Conservation (phyloP, 805 yeast genomes). For the Zygotorulaspora chibaensis region DNA sequence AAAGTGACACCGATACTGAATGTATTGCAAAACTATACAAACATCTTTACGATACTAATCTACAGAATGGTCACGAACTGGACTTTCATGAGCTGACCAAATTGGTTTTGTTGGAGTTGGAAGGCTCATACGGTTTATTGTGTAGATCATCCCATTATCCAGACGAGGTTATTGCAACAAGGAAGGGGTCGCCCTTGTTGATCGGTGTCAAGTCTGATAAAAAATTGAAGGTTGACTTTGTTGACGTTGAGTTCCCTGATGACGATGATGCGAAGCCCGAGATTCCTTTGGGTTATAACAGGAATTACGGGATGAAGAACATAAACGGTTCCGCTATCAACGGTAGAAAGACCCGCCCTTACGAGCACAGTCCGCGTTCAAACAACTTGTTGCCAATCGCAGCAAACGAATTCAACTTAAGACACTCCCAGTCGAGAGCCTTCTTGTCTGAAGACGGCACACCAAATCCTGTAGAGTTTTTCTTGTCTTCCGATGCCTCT, state of each 20-base stretch:
- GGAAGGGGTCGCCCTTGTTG: conserved; percentile 96
- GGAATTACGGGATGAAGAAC: conserved; percentile 3
- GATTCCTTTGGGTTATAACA: conserved; percentile 21
- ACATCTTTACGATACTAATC: conserved; percentile 77
- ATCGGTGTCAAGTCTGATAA: conserved; percentile 96
- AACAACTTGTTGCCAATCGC: conserved; percentile 48
- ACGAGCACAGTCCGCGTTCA: conserved; percentile 6
- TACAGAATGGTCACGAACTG: conserved; percentile 66
- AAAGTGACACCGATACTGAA: conserved; percentile 95
- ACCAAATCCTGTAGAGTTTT: conserved; percentile 93
- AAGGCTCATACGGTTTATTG: conserved; percentile 95
- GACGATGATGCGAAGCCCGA: conserved; percentile 37
- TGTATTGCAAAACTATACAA: conserved; percentile 94
- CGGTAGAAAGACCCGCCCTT: conserved; percentile 11
- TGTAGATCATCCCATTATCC: conserved; percentile 92
- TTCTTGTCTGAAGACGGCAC: conserved; percentile 89
- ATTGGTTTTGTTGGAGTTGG: conserved; percentile 85
- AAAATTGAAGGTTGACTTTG: conserved; percentile 94
- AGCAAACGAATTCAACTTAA: conserved; percentile 52
- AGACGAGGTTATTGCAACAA: conserved; percentile 91
- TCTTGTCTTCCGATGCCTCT: conserved; percentile 94
- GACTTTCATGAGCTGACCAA: conserved; percentile 92
- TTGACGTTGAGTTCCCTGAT: conserved; percentile 95
- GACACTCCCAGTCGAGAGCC: conserved; percentile 94
- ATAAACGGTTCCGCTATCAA: conserved; percentile 7